Evolutionary conservation across 163 green algal genomes (phyloP).

Genomic region (Smithsoniella earleae): DNA sequence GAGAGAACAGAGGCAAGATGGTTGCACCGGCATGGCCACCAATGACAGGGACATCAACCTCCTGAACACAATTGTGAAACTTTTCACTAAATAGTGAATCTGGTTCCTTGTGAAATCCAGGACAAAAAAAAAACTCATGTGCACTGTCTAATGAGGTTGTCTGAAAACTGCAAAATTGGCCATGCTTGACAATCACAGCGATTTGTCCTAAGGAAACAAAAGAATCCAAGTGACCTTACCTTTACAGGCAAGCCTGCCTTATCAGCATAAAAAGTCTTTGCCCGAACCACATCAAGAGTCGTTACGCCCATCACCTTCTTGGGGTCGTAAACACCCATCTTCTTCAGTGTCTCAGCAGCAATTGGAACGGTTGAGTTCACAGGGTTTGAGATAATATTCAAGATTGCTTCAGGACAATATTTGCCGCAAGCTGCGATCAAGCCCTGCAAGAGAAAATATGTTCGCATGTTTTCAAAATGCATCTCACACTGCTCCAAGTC

Average conservation of each 20-base stretch:
- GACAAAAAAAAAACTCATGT: too few species aligned
- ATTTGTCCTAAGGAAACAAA: too few species aligned
- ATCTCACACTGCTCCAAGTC: too few species aligned
- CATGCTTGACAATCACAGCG: too few species aligned
- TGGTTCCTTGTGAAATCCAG: too few species aligned
- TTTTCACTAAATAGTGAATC: too few species aligned
- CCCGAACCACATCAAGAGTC: constrained; percentile 94
- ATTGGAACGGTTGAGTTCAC: constrained; percentile 99
- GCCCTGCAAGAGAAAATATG: constrained; percentile 63
- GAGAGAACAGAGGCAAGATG: constrained; percentile 60
- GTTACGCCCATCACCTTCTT: constrained; percentile 93
- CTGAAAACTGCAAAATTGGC: too few species aligned
- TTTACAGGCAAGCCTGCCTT: constrained; percentile 26
- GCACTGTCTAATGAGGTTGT: too few species aligned
- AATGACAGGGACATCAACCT: constrained; percentile 86
- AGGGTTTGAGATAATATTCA: constrained; percentile 98
- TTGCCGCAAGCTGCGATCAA: constrained; percentile 71
- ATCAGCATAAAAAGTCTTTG: constrained; percentile 53
- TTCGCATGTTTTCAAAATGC: too few species aligned
- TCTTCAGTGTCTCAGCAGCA: constrained; percentile 89
- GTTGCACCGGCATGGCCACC: constrained; percentile 81
- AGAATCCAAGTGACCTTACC: background rate
- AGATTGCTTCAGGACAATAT: constrained; percentile 74
- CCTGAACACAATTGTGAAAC: constrained; percentile 32
- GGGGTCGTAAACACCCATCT: constrained; percentile 81